Conservation (phyloP, 1,284 basidiomycete species). For the Schizophyllum amplum region DNA sequence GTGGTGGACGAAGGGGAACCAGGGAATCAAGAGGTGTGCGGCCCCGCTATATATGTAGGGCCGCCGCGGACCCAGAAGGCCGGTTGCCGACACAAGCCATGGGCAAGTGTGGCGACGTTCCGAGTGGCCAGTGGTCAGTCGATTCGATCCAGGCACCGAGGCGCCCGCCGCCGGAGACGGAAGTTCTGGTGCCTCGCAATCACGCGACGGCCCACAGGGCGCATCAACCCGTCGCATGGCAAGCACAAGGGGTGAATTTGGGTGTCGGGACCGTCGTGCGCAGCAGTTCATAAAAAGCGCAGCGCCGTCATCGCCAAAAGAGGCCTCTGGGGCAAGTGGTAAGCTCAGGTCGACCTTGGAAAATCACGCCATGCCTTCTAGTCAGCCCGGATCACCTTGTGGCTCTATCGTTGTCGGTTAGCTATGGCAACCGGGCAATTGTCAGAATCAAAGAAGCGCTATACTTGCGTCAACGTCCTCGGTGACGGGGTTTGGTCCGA, state of each 20-base stretch:
- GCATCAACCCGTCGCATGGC: too few species aligned
- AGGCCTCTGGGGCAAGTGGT: too few species aligned
- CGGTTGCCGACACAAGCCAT: background rate
- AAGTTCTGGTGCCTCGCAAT: background rate
- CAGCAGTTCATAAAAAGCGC: too few species aligned
- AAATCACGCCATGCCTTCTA: too few species aligned
- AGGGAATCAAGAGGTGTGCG: background rate
- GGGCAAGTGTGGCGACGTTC: background rate
- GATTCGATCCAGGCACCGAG: background rate
- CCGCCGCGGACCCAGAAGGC: background rate
- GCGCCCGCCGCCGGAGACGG: background rate
- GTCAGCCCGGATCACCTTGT: too few species aligned
- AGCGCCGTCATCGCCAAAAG: too few species aligned
- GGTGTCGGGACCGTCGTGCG: too few species aligned
- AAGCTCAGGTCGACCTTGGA: too few species aligned
- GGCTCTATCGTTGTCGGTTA: too few species aligned
- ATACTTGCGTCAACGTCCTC: too few species aligned
- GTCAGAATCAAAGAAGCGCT: background rate
- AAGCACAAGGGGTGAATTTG: too few species aligned
- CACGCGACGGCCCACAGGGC: background rate
- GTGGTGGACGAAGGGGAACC: background rate
- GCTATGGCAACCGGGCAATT: background rate
- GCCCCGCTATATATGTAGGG: background rate
- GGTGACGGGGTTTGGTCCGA: too few species aligned
- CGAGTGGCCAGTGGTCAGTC: background rate